Evolutionary conservation across 2,329 filamentous ascomycete species (phyloP).

Genomic region (Fusarium subtropicale): DNA sequence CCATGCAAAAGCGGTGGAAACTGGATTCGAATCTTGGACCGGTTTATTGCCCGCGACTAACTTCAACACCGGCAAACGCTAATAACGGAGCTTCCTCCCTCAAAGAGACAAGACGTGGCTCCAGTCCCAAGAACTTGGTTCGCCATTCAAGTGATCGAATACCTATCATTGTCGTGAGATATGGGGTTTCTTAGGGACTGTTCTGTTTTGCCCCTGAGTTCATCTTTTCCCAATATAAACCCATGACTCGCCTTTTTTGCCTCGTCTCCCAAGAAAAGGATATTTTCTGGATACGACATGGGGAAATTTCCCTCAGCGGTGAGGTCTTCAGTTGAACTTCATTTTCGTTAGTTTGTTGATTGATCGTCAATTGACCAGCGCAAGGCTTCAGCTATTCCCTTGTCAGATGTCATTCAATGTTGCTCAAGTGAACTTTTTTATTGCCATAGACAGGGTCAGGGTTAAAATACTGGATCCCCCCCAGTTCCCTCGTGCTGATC

Average conservation of each 20-base stretch:
- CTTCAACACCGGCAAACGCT: slow-evolving; percentile 17
- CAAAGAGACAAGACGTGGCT: slow-evolving; percentile 2
- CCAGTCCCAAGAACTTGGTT: slow-evolving; percentile 6
- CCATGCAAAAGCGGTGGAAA: background rate
- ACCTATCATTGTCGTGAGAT: background rate
- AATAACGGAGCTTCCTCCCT: slow-evolving; percentile 6
- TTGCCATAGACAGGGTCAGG: background rate
- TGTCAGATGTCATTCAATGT: slow-evolving; percentile 14
- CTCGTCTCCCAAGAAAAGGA: background rate
- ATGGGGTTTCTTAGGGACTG: background rate
- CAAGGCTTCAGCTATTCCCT: background rate
- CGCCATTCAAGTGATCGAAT: background rate
- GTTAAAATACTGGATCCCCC: slow-evolving; percentile 14
- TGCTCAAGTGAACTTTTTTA: background rate
- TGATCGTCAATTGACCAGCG: background rate
- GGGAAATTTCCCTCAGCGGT: slow-evolving; percentile 34
- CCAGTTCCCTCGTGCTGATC: slow-evolving; percentile 16
- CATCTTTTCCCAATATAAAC: background rate
- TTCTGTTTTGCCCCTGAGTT: slow-evolving; percentile 18
- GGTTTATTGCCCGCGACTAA: slow-evolving; percentile 12
- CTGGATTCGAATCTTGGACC: slow-evolving; percentile 22
- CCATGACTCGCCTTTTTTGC: slow-evolving; percentile 33
- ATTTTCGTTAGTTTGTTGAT: background rate
- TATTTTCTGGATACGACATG: slow-evolving; percentile 6
- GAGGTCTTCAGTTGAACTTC: background rate